phyloP scores from a whole-genome alignment of 2,329 filamentous ascomycete genomes.

The Pestalotiopsis fici region DNA sequence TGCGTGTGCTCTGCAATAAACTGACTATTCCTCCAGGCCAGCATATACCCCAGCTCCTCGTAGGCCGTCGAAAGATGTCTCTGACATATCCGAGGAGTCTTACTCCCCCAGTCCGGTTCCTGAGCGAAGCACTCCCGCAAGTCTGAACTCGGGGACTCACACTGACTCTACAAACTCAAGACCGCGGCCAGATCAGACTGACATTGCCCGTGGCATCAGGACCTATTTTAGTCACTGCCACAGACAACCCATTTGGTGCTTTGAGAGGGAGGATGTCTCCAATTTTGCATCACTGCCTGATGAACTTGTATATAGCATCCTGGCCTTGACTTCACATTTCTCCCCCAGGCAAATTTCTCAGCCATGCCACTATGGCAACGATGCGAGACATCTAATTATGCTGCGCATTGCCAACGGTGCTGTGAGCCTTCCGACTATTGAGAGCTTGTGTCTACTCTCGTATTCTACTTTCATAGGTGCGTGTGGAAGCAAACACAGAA shows the following conservation, averaged over 20 bases:
- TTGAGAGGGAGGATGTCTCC: constrained; percentile 40
- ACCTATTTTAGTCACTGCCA: constrained; percentile 46
- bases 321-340: constrained; percentile 40
- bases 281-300: constrained; percentile 35
- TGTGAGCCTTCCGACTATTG: constrained; percentile 49
- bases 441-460: constrained; percentile 50
- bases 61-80: constrained; percentile 27
- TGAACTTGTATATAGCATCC: constrained; percentile 41
- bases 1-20: constrained; percentile 14
- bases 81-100: constrained; percentile 33
- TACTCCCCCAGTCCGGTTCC: constrained; percentile 30
- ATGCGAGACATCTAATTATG: constrained; percentile 45
- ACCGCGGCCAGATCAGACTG: constrained; percentile 29
- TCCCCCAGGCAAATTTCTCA: constrained; percentile 20
- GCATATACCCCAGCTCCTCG: constrained; percentile 24
- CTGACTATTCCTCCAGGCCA: constrained; percentile 32
- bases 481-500: not conserved
- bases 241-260: constrained; percentile 45
- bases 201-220: constrained; percentile 34
- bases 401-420: constrained; percentile 51
- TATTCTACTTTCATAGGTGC: constrained; percentile 51
- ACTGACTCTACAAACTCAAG: constrained; percentile 28
- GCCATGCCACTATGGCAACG: constrained; percentile 13
- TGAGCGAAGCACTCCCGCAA: constrained; percentile 21
- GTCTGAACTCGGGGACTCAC: constrained; percentile 22